Conservation (phyloP, 352 stramenopile species). For the Phytophthora lateralis region DNA sequence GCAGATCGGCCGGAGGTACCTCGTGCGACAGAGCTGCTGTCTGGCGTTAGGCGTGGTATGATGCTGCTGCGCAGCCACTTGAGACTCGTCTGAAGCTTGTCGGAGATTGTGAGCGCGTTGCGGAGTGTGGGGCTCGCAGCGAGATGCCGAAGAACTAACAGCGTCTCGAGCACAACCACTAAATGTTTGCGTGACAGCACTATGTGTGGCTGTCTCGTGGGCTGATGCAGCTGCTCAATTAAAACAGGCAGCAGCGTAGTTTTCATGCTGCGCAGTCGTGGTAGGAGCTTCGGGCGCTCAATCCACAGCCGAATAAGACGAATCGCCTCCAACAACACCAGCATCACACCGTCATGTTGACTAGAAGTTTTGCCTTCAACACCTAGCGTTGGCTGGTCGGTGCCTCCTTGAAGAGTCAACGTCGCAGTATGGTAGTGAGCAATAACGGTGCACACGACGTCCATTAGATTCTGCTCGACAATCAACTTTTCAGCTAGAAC, state of each 20-base stretch:
- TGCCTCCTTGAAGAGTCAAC: background rate
- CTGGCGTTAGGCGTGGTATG: background rate
- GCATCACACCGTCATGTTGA: background rate
- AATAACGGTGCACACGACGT: conserved; percentile 12
- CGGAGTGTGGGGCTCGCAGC: conserved; percentile 1
- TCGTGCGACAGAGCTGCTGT: background rate
- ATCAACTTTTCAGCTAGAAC: conserved; percentile 18
- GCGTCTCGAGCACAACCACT: conserved; percentile 19
- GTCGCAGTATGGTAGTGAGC: conserved; percentile 12
- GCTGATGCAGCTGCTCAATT: conserved; percentile 8
- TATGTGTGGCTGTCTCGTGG: background rate
- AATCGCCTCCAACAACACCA: conserved; percentile 30
- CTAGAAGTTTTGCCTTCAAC: background rate
- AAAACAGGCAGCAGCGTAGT: conserved; percentile 11
- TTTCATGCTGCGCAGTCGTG: conserved; percentile 11
- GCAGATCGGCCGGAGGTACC: background rate
- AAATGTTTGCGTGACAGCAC: conserved; percentile 1
- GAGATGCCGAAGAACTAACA: conserved; percentile 26
- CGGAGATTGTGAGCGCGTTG: background rate
- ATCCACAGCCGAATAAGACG: conserved; percentile 33
- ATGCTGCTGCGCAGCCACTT: conserved; percentile 10
- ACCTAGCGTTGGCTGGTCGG: background rate
- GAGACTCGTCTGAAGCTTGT: conserved; percentile 22
- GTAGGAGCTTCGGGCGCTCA: conserved; percentile 9
- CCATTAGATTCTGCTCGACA: conserved; percentile 18